Base-by-base conservation (phyloP, 306 rosid species). In the Leucaena leucocephala region DNA sequence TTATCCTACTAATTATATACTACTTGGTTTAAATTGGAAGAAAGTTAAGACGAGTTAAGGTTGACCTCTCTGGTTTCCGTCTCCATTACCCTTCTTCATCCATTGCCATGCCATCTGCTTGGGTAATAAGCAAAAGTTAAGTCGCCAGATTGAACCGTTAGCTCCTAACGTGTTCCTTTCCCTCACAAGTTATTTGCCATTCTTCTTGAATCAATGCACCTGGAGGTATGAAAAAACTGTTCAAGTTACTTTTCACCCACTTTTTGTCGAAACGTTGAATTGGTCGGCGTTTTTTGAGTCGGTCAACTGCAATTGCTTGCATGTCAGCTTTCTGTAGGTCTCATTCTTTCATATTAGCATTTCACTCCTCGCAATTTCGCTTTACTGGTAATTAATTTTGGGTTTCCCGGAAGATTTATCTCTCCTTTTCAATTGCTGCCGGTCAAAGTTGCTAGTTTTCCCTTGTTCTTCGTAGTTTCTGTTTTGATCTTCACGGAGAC, bases 31-130 rank as follows among this genome's bases (percentile, higher is more conserved):
- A 74, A 35, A 73, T 13, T 33, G 63, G 72, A 73, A 67, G 80
- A 55, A 48, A 80, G 35, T 22, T 27, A 66, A 62, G 5, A 77
- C 4, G 4, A 62, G 57, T 66, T 49, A 76, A 83, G 79, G 84
- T 74, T 75, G 84, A 79, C 84, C 77, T 45, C 36, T 17, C 8
- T 70, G 3, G 77, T 58, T 85, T 82, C 13, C 82, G 76, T 82
- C 71, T 0, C 38, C 17, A 36, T 2, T 58, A 49, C 10, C 48
- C 72, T 64, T 69, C 62, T 42, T 46, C 68, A 15, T 77, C 50
- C 72, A 54, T 61, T 58, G 42, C 27, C 1, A 27, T 27, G 27
- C 61, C 85, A 45, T 64, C 76, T 39, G 36, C 68, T 73, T 14
- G 48, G 48, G 74, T 74, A 43, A 75, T 72, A 76, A 71, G 36